Percentiles rank a stretch among this genome's conserved stretches.
These are phyloP conservation scores for Pseudozyma sp. DNA, from an alignment of 1,284 basidiomycete species.

Conservation along the genomic window DNA sequence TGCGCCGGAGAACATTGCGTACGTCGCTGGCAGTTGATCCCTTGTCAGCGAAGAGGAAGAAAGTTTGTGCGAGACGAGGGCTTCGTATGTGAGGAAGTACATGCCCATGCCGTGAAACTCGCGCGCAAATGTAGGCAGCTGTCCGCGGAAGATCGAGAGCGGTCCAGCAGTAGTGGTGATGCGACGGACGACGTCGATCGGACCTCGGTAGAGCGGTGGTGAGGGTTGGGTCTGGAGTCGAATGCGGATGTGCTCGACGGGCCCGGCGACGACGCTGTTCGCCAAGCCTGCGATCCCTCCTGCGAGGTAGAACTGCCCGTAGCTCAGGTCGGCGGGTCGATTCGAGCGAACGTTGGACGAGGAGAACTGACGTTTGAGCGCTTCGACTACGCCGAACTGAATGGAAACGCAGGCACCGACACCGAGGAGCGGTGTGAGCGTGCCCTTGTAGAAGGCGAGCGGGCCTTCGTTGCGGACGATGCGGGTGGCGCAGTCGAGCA, in stretches of 20 bases:
- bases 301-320: constrained; percentile 79
- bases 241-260: constrained; percentile 97
- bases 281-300: constrained; percentile 88
- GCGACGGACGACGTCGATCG: constrained; percentile 48
- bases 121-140: constrained; percentile 86
- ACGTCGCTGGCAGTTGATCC: constrained; percentile 47
- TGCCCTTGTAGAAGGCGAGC: constrained; percentile 97
- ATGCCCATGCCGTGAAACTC: constrained; percentile 74
- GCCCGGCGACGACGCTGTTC: constrained; percentile 91
- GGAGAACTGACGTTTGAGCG: constrained; percentile 85
- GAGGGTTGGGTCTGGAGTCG: constrained; percentile 72
- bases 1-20: constrained; percentile 63
- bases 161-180: constrained; percentile 11
- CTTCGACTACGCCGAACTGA: constrained; percentile 93
- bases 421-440: constrained; percentile 89
- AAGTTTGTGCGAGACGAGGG: constrained; percentile 84
- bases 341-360: constrained; percentile 7
- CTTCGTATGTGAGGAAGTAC: constrained; percentile 88
- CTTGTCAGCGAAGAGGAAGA: too few relatives aligned
- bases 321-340: constrained; percentile 70
- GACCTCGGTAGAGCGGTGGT: constrained; percentile 69
- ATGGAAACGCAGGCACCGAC: constrained; percentile 96
- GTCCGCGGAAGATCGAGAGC: constrained; percentile 82
- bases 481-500: constrained; percentile 86
- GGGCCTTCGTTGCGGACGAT: constrained; percentile 92